Base-by-base conservation (phyloP, 1,284 basidiomycete genomes). In the Ustilago crameri region DNA sequence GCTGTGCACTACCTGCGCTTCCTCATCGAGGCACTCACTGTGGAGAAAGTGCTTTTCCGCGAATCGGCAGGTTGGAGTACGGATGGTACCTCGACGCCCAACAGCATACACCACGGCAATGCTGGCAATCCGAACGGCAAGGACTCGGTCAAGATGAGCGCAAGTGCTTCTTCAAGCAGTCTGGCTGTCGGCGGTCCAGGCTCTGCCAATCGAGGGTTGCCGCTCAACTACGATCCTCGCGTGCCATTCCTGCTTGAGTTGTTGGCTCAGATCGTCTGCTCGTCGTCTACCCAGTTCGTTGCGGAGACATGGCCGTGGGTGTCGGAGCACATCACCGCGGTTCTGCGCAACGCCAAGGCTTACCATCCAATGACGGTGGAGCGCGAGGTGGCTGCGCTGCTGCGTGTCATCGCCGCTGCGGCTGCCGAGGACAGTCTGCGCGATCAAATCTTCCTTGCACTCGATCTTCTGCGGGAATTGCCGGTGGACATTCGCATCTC, bases 231-330 rank as follows among this genome's bases (percentile, higher is more conserved):
- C 80, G 95, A 98, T 81, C 93, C 96, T 7, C 91, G 93, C 2
- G 93, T 93, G 9, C 89, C 96, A 0, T 97, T 97, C 85, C 88
- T 96, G 42, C 85, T 98, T 56, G 96, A 99, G 85, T 92, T 90
- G 52, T 93, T 97, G 90, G 89, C 93, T 56, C 94, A 91, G 82
- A 89, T 97, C 48, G 88, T 91, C 0, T 90, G 66, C 3, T 61
- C 65, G 8, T 49, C 74, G 66, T 88, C 90, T 9, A 87, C 90
- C 8, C 87, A 90, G 69, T 87, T 91, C 74, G 90, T 97, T 24
- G 90, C 90, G 60, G 92, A 96, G 53, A 88, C 92, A 44, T 98
- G 95, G 93, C 92, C 93, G 0, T 89, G 93, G 73, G 89, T 94
- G 7, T 95, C 96, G 78, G 93, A 96, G 78, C 93, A 96, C 82